Conservation (phyloP, 2,329 filamentous ascomycete genomes). For the Samsoniella hepiali region DNA sequence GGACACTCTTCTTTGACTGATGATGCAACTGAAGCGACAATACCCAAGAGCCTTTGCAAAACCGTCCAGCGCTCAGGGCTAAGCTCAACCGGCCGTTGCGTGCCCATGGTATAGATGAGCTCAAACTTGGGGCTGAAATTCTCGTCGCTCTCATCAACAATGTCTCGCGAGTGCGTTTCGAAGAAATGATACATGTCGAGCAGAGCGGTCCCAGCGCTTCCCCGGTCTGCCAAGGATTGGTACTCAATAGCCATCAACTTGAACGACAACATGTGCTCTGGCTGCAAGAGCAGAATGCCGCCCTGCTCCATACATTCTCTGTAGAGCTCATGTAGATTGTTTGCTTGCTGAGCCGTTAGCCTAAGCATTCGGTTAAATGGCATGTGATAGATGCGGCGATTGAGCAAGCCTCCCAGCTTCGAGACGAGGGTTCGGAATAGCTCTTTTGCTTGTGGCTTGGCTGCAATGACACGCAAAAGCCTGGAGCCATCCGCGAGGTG, state of each 20-base stretch:
- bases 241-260: constrained; percentile 50
- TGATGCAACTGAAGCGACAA: background rate
- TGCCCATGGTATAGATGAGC: constrained; percentile 60
- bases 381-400: constrained; percentile 52
- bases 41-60: constrained; percentile 38
- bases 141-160: constrained; percentile 66
- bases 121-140: constrained; percentile 60
- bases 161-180: constrained; percentile 45
- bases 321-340: constrained; percentile 38
- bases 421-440: constrained; percentile 55
- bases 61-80: constrained; percentile 54
- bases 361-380: constrained; percentile 57
- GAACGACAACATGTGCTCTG: constrained; percentile 63
- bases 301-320: constrained; percentile 45
- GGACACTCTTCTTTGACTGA: background rate
- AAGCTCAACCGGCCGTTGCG: constrained; percentile 48
- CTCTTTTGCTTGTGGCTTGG: constrained; percentile 59
- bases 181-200: constrained; percentile 44
- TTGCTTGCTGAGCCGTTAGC: constrained; percentile 33
- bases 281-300: constrained; percentile 59
- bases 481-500: constrained; percentile 47
- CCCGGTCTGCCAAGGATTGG: constrained; percentile 30
- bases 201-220: constrained; percentile 30
- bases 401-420: constrained; percentile 54
- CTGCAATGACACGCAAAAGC: constrained; percentile 57